phyloP scores from a whole-genome alignment of 306 rosid genomes.

The Carpinus viminea region DNA sequence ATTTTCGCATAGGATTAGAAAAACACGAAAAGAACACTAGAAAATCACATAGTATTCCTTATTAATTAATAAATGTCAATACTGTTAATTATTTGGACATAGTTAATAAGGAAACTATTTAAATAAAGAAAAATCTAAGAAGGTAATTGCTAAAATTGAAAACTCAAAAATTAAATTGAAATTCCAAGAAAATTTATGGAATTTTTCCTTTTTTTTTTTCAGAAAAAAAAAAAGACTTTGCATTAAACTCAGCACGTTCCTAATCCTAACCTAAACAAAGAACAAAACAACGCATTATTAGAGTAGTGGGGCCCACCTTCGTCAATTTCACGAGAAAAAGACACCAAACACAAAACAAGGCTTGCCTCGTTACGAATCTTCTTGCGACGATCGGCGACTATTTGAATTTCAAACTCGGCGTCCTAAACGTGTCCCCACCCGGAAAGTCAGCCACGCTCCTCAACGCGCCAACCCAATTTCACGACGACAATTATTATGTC shows the following conservation, averaged over 20 bases:
- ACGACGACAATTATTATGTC: background rate
- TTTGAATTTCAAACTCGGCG: constrained; percentile 57
- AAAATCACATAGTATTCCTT: no score
- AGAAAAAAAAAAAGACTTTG: no score
- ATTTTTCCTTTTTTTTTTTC: no score
- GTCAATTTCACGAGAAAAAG: background rate
- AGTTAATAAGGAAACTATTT: no score
- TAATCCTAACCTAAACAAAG: background rate
- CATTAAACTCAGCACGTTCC: background rate
- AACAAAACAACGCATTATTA: background rate
- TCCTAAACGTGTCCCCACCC: constrained; percentile 15
- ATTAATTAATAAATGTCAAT: no score
- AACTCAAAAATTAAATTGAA: no score
- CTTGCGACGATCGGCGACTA: constrained; percentile 13
- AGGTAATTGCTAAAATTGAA: no score
- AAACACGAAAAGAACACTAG: no score
- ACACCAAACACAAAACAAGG: background rate
- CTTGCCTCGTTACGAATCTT: constrained; percentile 49
- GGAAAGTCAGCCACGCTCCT: background rate
- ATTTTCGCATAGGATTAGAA: no score
- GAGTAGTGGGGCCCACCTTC: background rate
- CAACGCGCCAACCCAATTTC: background rate
- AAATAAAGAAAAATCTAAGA: no score
- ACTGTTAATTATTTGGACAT: no score
- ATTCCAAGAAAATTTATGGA: no score